Conservation (phyloP, 2,329 filamentous ascomycete genomes). For the Proliferodiscus dingleyae region DNA sequence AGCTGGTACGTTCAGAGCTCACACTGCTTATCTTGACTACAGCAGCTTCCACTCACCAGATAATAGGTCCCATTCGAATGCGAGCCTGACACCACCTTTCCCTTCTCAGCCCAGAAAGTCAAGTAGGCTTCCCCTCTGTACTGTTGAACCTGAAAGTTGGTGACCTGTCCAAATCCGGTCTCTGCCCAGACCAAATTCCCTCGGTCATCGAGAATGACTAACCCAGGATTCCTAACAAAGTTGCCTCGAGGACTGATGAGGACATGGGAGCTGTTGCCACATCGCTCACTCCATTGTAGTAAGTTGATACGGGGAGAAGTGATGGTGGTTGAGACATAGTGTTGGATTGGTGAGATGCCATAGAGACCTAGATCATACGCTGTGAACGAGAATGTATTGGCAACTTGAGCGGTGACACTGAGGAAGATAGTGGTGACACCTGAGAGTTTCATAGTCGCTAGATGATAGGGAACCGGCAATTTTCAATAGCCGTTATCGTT, state of each 20-base stretch:
- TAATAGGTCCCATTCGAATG: constrained; percentile 43
- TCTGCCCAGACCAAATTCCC: constrained; percentile 44
- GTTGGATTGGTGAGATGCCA: constrained; percentile 33
- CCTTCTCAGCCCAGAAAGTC: constrained; percentile 48
- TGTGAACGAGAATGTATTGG: no score
- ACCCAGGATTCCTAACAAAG: constrained; percentile 33
- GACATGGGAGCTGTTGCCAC: constrained; percentile 36
- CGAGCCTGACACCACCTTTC: constrained; percentile 39
- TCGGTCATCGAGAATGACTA: constrained; percentile 40
- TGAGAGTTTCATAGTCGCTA: no score
- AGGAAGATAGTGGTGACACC: no score
- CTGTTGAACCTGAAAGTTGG: constrained; percentile 41
- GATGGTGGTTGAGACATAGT: constrained; percentile 31
- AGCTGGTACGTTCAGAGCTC: no score
- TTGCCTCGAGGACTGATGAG: constrained; percentile 37
- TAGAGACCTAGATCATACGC: constrained; percentile 33
- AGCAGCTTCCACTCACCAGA: constrained; percentile 35
- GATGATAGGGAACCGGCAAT: no score
- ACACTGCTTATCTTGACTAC: no score
- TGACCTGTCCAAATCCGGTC: constrained; percentile 33
- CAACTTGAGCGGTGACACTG: no score
- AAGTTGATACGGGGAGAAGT: constrained; percentile 34
- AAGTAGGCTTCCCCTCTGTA: constrained; percentile 41
- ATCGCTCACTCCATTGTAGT: constrained; percentile 29
- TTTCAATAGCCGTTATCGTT: no score